Conservation (phyloP, 2,329 filamentous ascomycete genomes). For the Aspergillus puulaauensis region DNA sequence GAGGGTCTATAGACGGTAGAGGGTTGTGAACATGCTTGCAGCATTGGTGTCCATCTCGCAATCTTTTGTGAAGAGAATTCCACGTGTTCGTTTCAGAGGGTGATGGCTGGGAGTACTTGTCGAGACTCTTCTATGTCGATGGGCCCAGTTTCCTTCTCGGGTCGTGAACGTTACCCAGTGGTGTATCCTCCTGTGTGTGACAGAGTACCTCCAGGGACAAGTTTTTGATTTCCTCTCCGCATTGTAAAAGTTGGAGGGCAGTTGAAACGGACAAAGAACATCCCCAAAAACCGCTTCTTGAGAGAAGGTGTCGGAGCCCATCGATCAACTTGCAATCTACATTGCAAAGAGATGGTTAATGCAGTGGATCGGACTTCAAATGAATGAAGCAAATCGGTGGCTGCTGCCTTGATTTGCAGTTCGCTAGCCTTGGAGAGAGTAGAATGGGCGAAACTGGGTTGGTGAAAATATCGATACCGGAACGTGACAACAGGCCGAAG, state of each 20-base stretch:
- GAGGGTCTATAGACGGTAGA: not conserved
- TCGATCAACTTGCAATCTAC: constrained; percentile 53
- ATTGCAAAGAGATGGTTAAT: constrained; percentile 64
- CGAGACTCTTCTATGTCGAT: not conserved
- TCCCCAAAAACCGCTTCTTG: constrained; percentile 83
- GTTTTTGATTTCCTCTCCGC: constrained; percentile 88
- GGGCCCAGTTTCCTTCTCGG: not conserved
- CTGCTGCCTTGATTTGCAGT: constrained; percentile 55
- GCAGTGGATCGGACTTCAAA: constrained; percentile 59
- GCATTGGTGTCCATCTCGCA: constrained; percentile 2
- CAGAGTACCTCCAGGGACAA: constrained; percentile 84
- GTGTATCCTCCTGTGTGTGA: constrained; percentile 66
- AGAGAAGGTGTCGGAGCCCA: constrained; percentile 52
- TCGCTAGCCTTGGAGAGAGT: constrained; percentile 29
- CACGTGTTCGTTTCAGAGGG: not conserved
- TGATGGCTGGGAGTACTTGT: not conserved
- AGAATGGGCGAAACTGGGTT: not conserved
- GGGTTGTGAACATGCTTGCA: not conserved
- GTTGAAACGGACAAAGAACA: constrained; percentile 84
- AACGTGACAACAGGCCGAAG: constrained; percentile 40
- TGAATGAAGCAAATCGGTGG: constrained; percentile 50
- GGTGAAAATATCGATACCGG: constrained; percentile 26
- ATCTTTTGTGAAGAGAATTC: constrained; percentile 2
- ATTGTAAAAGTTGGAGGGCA: constrained; percentile 58
- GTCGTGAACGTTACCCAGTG: not conserved